Conservation (phyloP, 1,284 basidiomycete genomes). For the Lentinula novae-zelandiae region DNA sequence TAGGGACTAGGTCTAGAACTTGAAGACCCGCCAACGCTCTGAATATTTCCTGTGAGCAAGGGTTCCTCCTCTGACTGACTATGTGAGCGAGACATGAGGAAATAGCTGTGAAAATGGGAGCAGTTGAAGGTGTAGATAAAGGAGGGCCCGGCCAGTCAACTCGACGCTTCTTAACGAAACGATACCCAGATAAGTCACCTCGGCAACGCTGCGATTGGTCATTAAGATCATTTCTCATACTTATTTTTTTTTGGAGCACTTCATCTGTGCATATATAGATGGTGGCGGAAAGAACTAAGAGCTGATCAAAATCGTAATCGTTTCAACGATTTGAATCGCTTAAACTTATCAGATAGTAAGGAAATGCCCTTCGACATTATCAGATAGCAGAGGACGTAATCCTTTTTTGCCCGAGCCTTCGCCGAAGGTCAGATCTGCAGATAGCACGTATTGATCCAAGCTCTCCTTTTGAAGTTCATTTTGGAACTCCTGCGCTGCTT, state of each 20-base stretch:
- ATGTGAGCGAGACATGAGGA: background rate
- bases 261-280: background rate
- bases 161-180: background rate
- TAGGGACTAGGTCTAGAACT: slow-evolving; percentile 22
- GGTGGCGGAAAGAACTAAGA: background rate
- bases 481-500: no score
- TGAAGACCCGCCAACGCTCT: background rate
- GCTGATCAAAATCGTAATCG: background rate
- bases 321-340: background rate
- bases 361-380: background rate
- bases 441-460: no score
- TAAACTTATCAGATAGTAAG: slow-evolving; percentile 2
- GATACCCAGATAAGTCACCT: slow-evolving; percentile 2
- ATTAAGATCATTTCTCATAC: background rate
- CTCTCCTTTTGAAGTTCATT: no score
- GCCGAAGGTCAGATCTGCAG: no score
- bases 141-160: slow-evolving; percentile 1
- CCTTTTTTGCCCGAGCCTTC: background rate
- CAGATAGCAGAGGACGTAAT: background rate
- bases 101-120: background rate
- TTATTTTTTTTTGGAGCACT: background rate
- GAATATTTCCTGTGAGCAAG: background rate
- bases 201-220: slow-evolving; percentile 1
- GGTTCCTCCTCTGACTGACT: slow-evolving; percentile 9
- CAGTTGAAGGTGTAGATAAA: background rate